phyloP scores from a whole-genome alignment of 2,329 filamentous ascomycete species.

The Dothistroma pini region DNA sequence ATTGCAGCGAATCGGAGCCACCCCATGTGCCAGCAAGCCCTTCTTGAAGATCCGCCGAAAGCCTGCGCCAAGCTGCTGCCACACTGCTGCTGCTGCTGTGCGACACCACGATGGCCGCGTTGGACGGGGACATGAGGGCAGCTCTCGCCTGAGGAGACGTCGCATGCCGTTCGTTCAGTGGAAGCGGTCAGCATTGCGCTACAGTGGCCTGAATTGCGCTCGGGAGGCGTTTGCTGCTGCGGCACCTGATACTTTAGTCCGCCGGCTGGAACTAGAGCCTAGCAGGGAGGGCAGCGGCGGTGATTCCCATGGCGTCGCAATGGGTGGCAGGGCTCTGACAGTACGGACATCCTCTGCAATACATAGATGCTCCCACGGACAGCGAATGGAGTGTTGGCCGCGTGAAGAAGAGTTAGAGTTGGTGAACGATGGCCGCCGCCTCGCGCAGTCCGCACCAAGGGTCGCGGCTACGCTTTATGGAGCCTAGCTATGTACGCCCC shows the following conservation, averaged over 20 bases:
- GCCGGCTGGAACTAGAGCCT: not conserved
- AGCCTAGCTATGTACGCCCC: not conserved
- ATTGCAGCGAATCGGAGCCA: not conserved
- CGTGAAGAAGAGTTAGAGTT: not conserved
- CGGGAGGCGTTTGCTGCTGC: slow-evolving; percentile 1
- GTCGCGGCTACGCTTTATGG: not conserved
- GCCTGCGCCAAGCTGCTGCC: slow-evolving; percentile 4
- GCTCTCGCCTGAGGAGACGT: slow-evolving; percentile 3
- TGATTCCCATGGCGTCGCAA: not conserved
- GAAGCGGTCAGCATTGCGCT: slow-evolving; percentile 11
- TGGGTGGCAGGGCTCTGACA: not conserved
- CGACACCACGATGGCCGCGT: slow-evolving; percentile 1
- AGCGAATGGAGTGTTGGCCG: not conserved
- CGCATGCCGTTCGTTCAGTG: slow-evolving; percentile 17
- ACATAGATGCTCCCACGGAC: not conserved
- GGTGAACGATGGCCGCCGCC: too few relatives aligned
- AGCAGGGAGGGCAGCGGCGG: not conserved
- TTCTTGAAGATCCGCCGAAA: not conserved
- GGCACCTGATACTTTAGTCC: not conserved
- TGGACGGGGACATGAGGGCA: not conserved
- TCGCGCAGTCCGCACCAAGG: not conserved
- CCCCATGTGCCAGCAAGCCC: not conserved
- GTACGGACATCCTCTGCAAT: not conserved
- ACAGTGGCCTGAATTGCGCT: not conserved
- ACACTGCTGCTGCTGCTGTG: slow-evolving; percentile 9